phyloP scores from a whole-genome alignment of 139 green algal genomes.

The Coccomyxa sp. region DNA sequence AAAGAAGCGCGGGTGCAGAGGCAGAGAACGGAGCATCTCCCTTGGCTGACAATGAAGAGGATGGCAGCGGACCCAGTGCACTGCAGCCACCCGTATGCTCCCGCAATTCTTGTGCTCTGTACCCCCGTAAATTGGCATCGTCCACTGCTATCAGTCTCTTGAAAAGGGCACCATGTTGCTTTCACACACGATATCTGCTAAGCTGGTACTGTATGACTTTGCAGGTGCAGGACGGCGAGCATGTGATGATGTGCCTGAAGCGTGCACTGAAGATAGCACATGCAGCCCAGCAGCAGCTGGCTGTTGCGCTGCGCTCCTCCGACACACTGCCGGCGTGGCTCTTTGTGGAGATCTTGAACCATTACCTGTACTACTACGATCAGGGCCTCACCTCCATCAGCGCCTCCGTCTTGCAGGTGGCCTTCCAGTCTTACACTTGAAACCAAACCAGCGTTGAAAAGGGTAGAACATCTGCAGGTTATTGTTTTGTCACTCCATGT shows the following conservation, averaged over 20 bases:
- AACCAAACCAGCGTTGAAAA: too few relatives aligned
- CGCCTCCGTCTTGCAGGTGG: constrained; percentile 41
- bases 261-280: constrained; percentile 76
- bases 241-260: constrained; percentile 73
- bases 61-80: not conserved
- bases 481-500: not conserved
- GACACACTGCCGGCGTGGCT: constrained; percentile 36
- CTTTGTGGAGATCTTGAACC: constrained; percentile 83
- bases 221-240: constrained; percentile 47
- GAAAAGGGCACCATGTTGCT: too few relatives aligned
- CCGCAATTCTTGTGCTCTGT: too few relatives aligned
- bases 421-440: not conserved
- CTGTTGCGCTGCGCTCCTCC: constrained; percentile 27
- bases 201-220: not conserved
- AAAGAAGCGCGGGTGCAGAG: too few relatives aligned
- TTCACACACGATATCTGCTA: too few relatives aligned
- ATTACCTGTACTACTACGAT: constrained; percentile 70
- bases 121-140: too few relatives aligned
- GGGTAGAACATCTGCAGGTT: not conserved
- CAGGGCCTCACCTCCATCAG: constrained; percentile 43
- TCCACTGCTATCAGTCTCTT: too few relatives aligned
- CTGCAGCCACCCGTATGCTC: not conserved
- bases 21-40: too few relatives aligned
- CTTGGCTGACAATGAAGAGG: not conserved
- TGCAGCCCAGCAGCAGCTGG: constrained; percentile 69